Conservation (phyloP, 352 stramenopile genomes). For the Globisporangium barbulae region DNA sequence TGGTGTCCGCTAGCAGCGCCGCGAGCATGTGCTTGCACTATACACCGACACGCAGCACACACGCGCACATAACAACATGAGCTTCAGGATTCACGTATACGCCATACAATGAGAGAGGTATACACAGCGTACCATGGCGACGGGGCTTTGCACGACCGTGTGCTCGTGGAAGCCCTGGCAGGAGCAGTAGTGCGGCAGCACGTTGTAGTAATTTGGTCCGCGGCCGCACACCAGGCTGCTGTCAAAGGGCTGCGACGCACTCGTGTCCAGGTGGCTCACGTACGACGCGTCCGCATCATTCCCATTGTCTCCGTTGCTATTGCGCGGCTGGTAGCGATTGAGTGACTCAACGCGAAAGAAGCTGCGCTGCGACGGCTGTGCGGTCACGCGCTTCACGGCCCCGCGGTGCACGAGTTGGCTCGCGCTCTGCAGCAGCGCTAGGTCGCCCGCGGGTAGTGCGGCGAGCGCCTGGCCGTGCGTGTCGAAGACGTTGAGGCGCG, state of each 20-base stretch:
- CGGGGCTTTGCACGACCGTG: conserved; percentile 28
- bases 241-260: conserved; percentile 46
- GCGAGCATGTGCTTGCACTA: conserved; percentile 79
- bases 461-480: conserved; percentile 50
- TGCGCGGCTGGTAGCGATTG: conserved; percentile 40
- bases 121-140: conserved; percentile 42
- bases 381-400: conserved; percentile 43
- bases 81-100: background rate
- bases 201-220: conserved; percentile 69
- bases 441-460: conserved; percentile 30
- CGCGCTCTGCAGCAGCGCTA: conserved; percentile 48
- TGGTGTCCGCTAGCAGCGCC: conserved; percentile 53
- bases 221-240: conserved; percentile 31
- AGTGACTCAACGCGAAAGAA: conserved; percentile 74
- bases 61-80: background rate
- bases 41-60: background rate
- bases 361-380: conserved; percentile 36
- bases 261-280: conserved; percentile 2
- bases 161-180: conserved; percentile 53
- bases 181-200: conserved; percentile 66
- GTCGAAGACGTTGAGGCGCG: conserved; percentile 24
- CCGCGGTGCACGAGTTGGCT: conserved; percentile 48
- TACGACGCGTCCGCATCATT: background rate
- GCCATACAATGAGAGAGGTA: background rate
- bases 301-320: background rate